Evolutionary conservation across 352 stramenopile genomes (phyloP), one percentile per base, ranked within the genome.

Genomic region (Pythium guiyangense): DNA sequence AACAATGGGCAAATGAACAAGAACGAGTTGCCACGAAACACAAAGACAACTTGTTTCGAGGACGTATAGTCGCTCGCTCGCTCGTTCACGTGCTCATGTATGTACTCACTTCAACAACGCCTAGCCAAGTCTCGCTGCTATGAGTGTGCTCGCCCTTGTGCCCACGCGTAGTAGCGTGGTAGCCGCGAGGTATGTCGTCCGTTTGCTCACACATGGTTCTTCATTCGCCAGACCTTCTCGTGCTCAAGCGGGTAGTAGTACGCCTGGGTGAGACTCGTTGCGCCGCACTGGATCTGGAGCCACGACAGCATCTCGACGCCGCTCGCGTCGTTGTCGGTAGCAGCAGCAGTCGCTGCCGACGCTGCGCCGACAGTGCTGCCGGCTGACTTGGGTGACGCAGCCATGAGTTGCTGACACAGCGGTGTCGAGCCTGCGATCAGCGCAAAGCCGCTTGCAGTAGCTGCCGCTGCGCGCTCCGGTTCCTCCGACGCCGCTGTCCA

Each of bases 161-260:
- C n/a, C n/a, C n/a, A n/a, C n/a, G n/a, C n/a, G n/a, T n/a, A n/a
- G n/a, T n/a, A n/a, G n/a, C n/a, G n/a, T n/a, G n/a, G n/a, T n/a
- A n/a, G n/a, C n/a, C n/a, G n/a, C n/a, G n/a, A n/a, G n/a, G n/a
- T n/a, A n/a, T n/a, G n/a, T n/a, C n/a, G n/a, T 44, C 0, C 14
- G 11, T 6, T 4, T 44, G 11, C 39, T 42, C 48, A 52, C 9
- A 6, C 12, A 15, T 37, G 22, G 26, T 43, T 59, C 35, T 18
- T n/a, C 35, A 29, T 12, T 15, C 52, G 29, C 52, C 52, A 58
- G 10, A 42, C 15, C 52, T n/a, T 39, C 20, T 43, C 52, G 18
- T 34, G 10, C 43, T 58, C 44, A 27, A 51, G 40, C 17, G 40
- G 40, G 44, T 44, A 59, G 20, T 14, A 29, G 44, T 18, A 59